Evolutionary conservation across 1,139 yeast genomes (phyloP).

Genomic region (Candida labiduridarum): DNA sequence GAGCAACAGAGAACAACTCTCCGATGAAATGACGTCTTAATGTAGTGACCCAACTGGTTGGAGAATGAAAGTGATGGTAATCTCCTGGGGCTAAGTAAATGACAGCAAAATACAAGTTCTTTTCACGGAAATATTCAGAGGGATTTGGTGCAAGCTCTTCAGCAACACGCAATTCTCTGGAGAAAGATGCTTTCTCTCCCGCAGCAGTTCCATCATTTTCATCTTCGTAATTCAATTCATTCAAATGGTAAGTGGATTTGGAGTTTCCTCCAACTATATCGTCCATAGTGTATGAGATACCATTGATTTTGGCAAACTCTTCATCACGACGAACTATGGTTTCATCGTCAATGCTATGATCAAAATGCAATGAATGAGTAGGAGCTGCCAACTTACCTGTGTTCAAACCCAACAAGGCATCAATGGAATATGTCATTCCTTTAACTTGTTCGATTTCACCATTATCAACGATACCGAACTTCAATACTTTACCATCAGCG

Average conservation of each 20-base stretch:
- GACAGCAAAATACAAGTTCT: constrained; percentile 82
- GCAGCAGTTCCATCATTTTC: constrained; percentile 58
- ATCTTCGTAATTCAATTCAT: constrained; percentile 52
- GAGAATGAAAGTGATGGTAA: constrained; percentile 96
- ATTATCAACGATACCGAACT: constrained; percentile 78
- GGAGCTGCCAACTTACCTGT: constrained; percentile 59
- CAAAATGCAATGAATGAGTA: constrained; percentile 54
- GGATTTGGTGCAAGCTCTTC: constrained; percentile 44
- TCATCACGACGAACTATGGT: constrained; percentile 56
- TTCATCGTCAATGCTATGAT: constrained; percentile 42
- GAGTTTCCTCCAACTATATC: constrained; percentile 60
- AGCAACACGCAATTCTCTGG: constrained; percentile 46
- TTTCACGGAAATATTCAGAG: constrained; percentile 39
- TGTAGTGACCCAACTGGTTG: constrained; percentile 94
- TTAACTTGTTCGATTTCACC: constrained; percentile 96
- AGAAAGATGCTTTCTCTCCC: constrained; percentile 34
- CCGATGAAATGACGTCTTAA: constrained; percentile 95
- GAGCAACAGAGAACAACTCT: constrained; percentile 93
- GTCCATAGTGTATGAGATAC: constrained; percentile 72
- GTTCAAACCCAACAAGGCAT: constrained; percentile 78
- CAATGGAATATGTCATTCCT: constrained; percentile 91
- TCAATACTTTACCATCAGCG: constrained; percentile 88
- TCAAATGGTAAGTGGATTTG: constrained; percentile 35
- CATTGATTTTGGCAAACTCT: constrained; percentile 78
- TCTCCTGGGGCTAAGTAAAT: constrained; percentile 98